phyloP scores from a whole-genome alignment of 805 yeast genomes.

The Wickerhamomyces tratensis region DNA sequence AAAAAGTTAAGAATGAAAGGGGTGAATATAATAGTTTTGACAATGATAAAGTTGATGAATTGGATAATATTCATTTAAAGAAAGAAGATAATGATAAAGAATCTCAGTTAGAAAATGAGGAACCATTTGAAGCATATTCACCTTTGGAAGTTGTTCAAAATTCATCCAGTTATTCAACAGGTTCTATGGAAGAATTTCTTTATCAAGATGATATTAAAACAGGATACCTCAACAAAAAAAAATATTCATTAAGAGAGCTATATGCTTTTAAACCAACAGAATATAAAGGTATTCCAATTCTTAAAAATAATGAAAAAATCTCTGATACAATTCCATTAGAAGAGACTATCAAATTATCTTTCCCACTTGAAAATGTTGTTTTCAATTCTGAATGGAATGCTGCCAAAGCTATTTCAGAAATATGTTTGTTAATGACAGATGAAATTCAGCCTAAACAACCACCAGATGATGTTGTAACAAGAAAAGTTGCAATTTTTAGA shows the following conservation, averaged over 20 bases:
- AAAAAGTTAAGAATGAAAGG: too few species aligned
- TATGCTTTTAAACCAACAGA: constrained; percentile 10
- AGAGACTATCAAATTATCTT: constrained; percentile 5
- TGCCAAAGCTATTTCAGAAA: constrained; percentile 15
- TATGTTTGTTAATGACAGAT: constrained; percentile 5
- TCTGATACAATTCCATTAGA: background rate
- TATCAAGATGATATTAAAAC: background rate
- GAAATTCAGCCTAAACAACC: background rate
- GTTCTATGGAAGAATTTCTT: background rate
- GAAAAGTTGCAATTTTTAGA: constrained; percentile 19
- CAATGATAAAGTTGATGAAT: too few species aligned
- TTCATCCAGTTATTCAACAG: constrained; percentile 2
- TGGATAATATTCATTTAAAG: too few species aligned
- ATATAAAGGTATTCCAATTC: constrained; percentile 7
- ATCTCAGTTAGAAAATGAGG: background rate
- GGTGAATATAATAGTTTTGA: background rate
- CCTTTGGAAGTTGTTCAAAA: constrained; percentile 6
- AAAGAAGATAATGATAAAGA: too few species aligned
- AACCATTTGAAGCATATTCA: constrained; percentile 2
- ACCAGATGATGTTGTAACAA: constrained; percentile 15
- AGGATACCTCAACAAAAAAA: background rate
- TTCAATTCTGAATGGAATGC: constrained; percentile 19
- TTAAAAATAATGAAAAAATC: background rate
- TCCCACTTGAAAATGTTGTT: constrained; percentile 4
- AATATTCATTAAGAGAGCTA: constrained; percentile 11